Base-by-base conservation (phyloP, 2,329 filamentous ascomycete species). In the Exophiala mesophila region DNA sequence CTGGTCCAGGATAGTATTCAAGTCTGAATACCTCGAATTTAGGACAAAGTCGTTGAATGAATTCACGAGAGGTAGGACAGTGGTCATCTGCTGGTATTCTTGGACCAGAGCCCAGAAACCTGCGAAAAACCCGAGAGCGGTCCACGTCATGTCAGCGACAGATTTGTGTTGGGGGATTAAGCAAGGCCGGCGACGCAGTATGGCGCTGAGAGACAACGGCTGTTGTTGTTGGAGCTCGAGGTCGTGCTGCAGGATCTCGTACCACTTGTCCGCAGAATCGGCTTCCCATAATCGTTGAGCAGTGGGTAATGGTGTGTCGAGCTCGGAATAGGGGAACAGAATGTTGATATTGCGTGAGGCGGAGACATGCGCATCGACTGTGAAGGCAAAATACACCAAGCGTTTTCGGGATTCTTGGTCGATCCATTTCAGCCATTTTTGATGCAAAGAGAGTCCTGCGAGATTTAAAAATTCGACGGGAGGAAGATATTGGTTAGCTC, bases 321-420 rank as follows among this genome's bases (percentile, higher is more conserved):
- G 16, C 16, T 52, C 49, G 7, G 42, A 31, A 32, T 36, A 50
- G 7, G 37, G 24, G 20, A 52, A 44, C 23, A 52, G 66, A 0
- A 80, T 78, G 45, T 76, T 81, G 18, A 75, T 77, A 39, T 83
- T 68, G 4, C 83, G 70, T 1, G 78, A 77, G 65, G 86, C 80
- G 2, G 82, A 84, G 3, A 76, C 71, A 46, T 85, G 79, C 0
- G 78, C 71, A 55, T 87, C 83, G 44, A 39, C 26, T 3, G 81
- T 62, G 51, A 83, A 82, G 10, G 77, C 66, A 56, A 82, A 78
- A 45, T 83, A 80, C 3, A 77, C 76, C 2, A 88, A 72, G 24
- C 75, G 13, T 13, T 61, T 64, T 18, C 54, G 58, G 1, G 56
- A 60, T 32, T 65, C 62, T 13, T 48, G 43, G 5, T 56, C 47